Evolutionary conservation across 768 basidiomycete genomes (phyloP), one percentile per base, ranked within the genome.

Genomic region (Rhizopogon rudus): DNA sequence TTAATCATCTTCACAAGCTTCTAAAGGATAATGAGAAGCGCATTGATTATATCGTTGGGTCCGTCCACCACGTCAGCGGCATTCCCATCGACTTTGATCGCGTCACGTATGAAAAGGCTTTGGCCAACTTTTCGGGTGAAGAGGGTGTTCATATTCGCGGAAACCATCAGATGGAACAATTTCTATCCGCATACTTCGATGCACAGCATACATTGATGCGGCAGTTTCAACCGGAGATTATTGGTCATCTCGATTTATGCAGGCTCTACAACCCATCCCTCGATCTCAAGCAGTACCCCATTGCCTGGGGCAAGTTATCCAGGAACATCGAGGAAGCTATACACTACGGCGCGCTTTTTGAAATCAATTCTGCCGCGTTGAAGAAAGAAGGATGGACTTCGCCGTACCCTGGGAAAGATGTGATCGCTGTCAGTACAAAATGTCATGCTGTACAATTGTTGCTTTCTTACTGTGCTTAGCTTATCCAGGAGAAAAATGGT

Each of bases 241-340:
- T 99, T 51, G 97, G 93, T 1, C 97, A 99, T 71, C 76, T 98
- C 60, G 96, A 98, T 72, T 81, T 98, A 0, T 95, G 92, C 68
- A 81, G 93, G 1, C 79, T 99, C 8, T 98, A 90, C 76, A 76
- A 76, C 22, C 93, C 95, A 3, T 57, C 70, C 17, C 66, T 89
- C 53, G 67, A 67, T 22, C 76, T 93, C 56, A 62, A 68, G n/a
- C 75, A 79, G 41, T 84, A 79, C 63, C 79, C 84, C 16, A 66
- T 64, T 1, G 86, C 87, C 6, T 85, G 81, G 80, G 68, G 74
- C 41, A 84, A 81, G 67, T 71, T 93, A 37, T 78, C 82, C 68
- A 73, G 93, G 61, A 98, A 98, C 69, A 72, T 98, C 58, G 63
- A 68, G 49, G 85, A 73, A 56, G 93, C 87, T 1, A 76, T 87